Evolutionary conservation across 2,329 filamentous ascomycete species (phyloP).

Genomic region (Fusarium sp.): DNA sequence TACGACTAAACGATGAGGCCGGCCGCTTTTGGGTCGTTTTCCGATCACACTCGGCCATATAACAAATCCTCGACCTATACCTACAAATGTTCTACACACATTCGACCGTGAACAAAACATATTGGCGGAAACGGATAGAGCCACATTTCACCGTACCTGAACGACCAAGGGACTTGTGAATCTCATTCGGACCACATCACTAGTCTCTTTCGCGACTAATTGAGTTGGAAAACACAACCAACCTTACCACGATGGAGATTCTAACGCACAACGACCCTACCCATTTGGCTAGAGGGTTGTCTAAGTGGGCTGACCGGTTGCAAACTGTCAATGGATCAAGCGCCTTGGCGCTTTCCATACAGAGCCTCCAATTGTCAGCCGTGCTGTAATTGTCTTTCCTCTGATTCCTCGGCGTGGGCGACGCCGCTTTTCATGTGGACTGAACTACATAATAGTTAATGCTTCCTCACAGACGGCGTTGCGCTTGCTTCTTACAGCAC

Average conservation of each 20-base stretch:
- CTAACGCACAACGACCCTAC: background rate
- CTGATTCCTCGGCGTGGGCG: constrained; percentile 34
- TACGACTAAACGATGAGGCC: background rate
- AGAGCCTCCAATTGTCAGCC: constrained; percentile 37
- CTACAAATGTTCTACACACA: background rate
- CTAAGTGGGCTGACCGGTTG: constrained; percentile 23
- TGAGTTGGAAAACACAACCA: background rate
- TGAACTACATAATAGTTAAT: constrained; percentile 14
- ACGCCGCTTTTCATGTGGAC: constrained; percentile 23
- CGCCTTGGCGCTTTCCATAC: constrained; percentile 37
- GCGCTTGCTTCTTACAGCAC: constrained; percentile 6
- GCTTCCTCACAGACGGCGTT: constrained; percentile 8
- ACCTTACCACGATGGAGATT: background rate
- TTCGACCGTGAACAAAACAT: background rate
- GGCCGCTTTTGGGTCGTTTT: constrained; percentile 7
- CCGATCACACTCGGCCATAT: constrained; percentile 8
- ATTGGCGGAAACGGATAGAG: constrained; percentile 8
- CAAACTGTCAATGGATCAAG: constrained; percentile 37
- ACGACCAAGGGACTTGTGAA: background rate
- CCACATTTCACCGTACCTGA: background rate
- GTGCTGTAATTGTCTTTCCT: constrained; percentile 25
- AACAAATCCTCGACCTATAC: background rate
- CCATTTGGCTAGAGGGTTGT: background rate
- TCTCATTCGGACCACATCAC: constrained; percentile 4
- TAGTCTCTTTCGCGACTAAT: constrained; percentile 3